Percentiles rank a stretch among this genome's conserved stretches.
These are phyloP conservation scores for Mycena rosella DNA, from an alignment of 768 basidiomycete genomes.

Conservation along the genomic window DNA sequence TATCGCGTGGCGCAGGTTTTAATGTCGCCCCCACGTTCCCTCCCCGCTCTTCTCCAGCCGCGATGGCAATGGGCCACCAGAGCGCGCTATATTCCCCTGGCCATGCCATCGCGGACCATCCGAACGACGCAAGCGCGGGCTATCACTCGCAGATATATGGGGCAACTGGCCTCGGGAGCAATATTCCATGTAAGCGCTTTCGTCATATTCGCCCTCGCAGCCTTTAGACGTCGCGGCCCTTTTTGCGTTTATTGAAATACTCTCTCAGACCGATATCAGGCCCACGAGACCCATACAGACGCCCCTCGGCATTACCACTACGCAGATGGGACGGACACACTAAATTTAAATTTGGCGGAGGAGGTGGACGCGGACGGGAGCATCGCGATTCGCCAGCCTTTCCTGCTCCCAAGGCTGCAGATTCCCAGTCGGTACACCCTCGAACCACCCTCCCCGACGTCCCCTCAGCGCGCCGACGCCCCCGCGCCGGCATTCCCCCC, in stretches of 20 bases:
- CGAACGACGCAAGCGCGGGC: not conserved
- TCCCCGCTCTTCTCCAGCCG: not conserved
- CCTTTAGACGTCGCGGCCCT: constrained; percentile 21
- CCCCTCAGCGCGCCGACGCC: not conserved
- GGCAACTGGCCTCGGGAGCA: constrained; percentile 23
- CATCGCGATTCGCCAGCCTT: constrained; percentile 17
- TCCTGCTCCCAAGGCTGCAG: constrained; percentile 14
- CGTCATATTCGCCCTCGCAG: not conserved
- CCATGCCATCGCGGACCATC: not conserved
- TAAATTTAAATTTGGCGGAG: constrained; percentile 6
- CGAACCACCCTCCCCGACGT: not conserved
- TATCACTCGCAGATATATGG: constrained; percentile 19
- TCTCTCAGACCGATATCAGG: constrained; percentile 20
- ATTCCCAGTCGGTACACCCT: constrained; percentile 1
- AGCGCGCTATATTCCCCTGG: constrained; percentile 8
- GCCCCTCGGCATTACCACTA: constrained; percentile 8
- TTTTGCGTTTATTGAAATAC: constrained; percentile 27
- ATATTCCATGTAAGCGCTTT: constrained; percentile 20
- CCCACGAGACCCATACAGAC: constrained; percentile 14
- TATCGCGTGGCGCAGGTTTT: constrained; percentile 22
- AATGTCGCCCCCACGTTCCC: constrained; percentile 18
- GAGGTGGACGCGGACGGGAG: constrained; percentile 6
- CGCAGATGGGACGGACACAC: not conserved
- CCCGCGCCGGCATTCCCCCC: not conserved
- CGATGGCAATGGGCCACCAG: constrained; percentile 24